These are phyloP conservation scores for Dichotomocladium elegans DNA, from an alignment of 371 early-diverging fungal genomes.

Conservation along the genomic window DNA sequence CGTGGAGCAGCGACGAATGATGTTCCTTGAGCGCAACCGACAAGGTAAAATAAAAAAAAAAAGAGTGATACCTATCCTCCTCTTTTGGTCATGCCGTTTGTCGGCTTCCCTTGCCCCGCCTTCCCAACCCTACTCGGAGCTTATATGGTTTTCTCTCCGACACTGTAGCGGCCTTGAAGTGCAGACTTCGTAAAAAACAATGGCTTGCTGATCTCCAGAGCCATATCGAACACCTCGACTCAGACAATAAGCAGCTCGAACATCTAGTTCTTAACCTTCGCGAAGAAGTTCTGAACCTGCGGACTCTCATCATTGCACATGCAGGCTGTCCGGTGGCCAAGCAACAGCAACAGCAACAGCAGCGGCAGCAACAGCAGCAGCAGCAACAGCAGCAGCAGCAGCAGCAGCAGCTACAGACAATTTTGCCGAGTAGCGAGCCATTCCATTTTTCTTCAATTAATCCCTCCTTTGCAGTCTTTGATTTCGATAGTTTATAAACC, in stretches of 20 bases:
- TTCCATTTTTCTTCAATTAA: no score
- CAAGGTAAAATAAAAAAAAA: conserved; percentile 47
- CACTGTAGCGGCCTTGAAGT: conserved; percentile 61
- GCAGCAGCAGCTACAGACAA: no score
- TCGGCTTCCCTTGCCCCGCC: no score
- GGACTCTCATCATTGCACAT: conserved; percentile 52
- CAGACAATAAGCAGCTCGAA: conserved; percentile 48
- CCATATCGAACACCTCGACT: conserved; percentile 47
- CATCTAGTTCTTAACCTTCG: conserved; percentile 39
- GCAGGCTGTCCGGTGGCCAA: conserved; percentile 49
- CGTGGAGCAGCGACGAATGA: conserved; percentile 55
- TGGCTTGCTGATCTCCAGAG: conserved; percentile 53
- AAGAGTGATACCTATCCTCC: not conserved
- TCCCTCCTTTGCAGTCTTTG: no score
- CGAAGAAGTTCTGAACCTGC: conserved; percentile 50
- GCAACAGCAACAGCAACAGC: not conserved
- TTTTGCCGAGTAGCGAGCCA: no score
- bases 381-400: not conserved
- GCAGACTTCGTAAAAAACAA: conserved; percentile 68
- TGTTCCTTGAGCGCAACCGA: conserved; percentile 76
- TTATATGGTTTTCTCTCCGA: no score
- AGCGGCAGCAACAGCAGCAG: not conserved
- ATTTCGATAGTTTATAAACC: not conserved
- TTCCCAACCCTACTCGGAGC: no score
- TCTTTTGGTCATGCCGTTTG: not conserved